phyloP scores from a whole-genome alignment of 495 filamentous ascomycete species.

The Rhypophila decipiens region DNA sequence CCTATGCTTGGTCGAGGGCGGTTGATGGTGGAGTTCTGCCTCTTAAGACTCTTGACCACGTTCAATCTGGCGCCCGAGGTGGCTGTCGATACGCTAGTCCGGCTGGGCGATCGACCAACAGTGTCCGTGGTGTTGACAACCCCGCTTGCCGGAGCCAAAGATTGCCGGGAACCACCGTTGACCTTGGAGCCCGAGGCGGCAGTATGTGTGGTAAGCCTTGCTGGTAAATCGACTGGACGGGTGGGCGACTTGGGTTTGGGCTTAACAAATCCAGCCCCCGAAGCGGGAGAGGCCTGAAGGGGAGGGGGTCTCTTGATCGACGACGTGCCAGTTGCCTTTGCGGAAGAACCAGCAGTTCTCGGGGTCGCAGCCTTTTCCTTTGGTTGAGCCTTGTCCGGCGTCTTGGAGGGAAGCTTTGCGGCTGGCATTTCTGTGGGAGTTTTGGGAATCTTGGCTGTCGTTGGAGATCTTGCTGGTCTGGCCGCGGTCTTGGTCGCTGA shows the following conservation, averaged over 20 bases:
- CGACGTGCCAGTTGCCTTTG: slow-evolving; percentile 22
- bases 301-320: slow-evolving; percentile 29
- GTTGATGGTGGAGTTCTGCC: slow-evolving; percentile 35
- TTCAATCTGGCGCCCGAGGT: slow-evolving; percentile 12
- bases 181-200: slow-evolving; percentile 54
- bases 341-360: slow-evolving; percentile 15
- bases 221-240: slow-evolving; percentile 53
- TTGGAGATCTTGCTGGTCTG: slow-evolving; percentile 33
- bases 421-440: slow-evolving; percentile 20
- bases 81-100: slow-evolving; percentile 31
- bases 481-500: slow-evolving; percentile 30
- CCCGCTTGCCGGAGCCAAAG: slow-evolving; percentile 32
- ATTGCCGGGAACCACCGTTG: slow-evolving; percentile 27
- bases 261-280: slow-evolving; percentile 44
- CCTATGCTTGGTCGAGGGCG: slow-evolving; percentile 45
- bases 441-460: slow-evolving; percentile 21
- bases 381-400: slow-evolving; percentile 21
- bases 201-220: slow-evolving; percentile 57
- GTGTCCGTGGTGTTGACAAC: slow-evolving; percentile 19
- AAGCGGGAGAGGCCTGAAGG: slow-evolving; percentile 26
- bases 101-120: slow-evolving; percentile 38
- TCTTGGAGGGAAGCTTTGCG: slow-evolving; percentile 19
- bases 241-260: slow-evolving; percentile 60
- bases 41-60: slow-evolving; percentile 23
- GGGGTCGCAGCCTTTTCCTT: slow-evolving; percentile 24